Evolutionary conservation across 2,329 filamentous ascomycete genomes (phyloP).

Genomic region (Penicillium rolfsii): DNA sequence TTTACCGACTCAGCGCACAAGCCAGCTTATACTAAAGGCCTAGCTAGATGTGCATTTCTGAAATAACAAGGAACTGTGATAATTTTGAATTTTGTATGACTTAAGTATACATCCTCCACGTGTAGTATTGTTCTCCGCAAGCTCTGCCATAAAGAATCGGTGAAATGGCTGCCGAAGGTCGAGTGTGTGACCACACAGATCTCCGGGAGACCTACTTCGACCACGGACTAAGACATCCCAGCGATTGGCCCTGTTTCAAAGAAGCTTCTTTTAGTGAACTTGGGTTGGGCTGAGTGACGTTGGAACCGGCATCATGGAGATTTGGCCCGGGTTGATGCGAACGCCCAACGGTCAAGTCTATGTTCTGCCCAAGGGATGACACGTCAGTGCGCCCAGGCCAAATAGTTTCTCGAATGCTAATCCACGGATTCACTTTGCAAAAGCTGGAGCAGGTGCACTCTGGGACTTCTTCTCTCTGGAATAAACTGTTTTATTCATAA

Average conservation of each 20-base stretch:
- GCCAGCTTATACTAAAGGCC: not conserved
- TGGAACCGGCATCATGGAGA: constrained; percentile 26
- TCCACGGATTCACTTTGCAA: not conserved
- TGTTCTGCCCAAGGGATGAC: constrained; percentile 8
- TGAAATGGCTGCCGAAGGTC: not conserved
- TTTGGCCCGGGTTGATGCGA: constrained; percentile 25
- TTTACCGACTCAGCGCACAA: constrained; percentile 9
- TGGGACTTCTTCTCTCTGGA: not conserved
- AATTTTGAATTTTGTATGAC: no score
- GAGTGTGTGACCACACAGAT: not conserved
- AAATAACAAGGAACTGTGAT: no score
- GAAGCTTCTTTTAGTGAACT: constrained; percentile 26
- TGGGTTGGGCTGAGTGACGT: constrained; percentile 29
- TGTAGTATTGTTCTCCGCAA: not conserved
- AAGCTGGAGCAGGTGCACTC: not conserved
- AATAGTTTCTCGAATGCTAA: not conserved
- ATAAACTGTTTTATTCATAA: not conserved
- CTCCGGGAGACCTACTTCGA: not conserved
- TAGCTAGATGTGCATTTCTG: no score
- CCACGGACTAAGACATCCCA: constrained; percentile 11
- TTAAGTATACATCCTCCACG: no score
- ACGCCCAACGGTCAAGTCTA: constrained; percentile 22
- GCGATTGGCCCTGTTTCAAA: constrained; percentile 22
- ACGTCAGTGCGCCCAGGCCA: not conserved
- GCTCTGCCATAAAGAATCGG: not conserved